Conservation (phyloP, 495 filamentous ascomycete species). For the Filosporella fistucella region DNA sequence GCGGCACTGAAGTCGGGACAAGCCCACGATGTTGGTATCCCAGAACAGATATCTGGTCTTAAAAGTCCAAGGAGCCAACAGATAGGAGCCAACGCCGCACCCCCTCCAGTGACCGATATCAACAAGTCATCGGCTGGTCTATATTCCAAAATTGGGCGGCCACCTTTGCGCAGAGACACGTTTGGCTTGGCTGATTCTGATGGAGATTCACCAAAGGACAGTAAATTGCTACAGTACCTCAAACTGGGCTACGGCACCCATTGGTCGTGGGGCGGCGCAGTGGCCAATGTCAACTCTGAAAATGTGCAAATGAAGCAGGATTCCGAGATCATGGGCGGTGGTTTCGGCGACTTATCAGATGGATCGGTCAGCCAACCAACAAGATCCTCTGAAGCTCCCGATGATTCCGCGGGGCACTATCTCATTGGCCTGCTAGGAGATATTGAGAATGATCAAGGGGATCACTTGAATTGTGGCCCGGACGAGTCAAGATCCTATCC, state of each 20-base stretch:
- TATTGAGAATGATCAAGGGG: constrained; percentile 30
- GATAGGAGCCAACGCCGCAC: too few species aligned
- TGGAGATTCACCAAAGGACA: constrained; percentile 30
- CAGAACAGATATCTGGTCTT: background rate
- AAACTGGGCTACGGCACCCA: constrained; percentile 53
- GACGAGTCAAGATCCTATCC: constrained; percentile 13
- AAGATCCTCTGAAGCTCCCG: background rate
- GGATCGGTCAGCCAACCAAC: background rate
- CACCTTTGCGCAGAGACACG: constrained; percentile 4
- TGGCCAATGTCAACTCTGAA: background rate
- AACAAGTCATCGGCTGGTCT: background rate
- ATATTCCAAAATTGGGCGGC: background rate
- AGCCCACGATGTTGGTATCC: too few species aligned
- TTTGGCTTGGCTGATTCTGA: constrained; percentile 14
- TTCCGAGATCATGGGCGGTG: background rate
- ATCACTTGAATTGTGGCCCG: background rate
- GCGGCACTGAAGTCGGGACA: too few species aligned
- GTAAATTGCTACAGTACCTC: constrained; percentile 42
- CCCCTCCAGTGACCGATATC: constrained; percentile 7
- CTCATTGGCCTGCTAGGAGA: constrained; percentile 68
- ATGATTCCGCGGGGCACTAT: constrained; percentile 49
- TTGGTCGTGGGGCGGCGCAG: constrained; percentile 37
- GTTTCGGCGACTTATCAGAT: too few species aligned
- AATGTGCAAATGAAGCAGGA: background rate
- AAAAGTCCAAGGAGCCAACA: background rate